These are phyloP conservation scores for Neoarthrinium moseri DNA, from an alignment of 2,329 filamentous ascomycete species.

Conservation along the genomic window DNA sequence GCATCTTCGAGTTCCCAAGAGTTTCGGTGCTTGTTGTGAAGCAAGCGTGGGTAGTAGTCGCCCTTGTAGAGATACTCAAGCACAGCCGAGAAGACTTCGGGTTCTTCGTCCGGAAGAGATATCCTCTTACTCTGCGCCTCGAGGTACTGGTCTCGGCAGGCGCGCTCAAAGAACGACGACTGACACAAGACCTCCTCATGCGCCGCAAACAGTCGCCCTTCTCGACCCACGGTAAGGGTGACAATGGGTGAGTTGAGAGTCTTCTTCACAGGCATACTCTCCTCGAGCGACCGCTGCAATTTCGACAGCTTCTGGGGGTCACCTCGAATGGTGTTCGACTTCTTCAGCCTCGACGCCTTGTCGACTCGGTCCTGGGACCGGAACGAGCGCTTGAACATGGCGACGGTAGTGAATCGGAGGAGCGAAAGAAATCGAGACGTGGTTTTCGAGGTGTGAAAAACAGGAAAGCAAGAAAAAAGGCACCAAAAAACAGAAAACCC, in stretches of 20 bases:
- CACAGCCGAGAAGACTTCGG: constrained; percentile 88
- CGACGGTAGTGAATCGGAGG: constrained; percentile 32
- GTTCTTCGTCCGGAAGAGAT: constrained; percentile 74
- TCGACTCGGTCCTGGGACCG: constrained; percentile 80
- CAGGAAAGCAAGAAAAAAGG: constrained; percentile 23
- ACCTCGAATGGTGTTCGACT: constrained; percentile 63
- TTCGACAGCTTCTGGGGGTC: constrained; percentile 72
- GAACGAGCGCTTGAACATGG: constrained; percentile 94
- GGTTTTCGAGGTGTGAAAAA: constrained; percentile 26
- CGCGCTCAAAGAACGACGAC: constrained; percentile 79
- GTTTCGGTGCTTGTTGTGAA: constrained; percentile 82
- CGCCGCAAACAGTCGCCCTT: constrained; percentile 88
- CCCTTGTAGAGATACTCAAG: constrained; percentile 98
- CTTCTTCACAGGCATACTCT: constrained; percentile 38
- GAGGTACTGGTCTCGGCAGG: constrained; percentile 70
- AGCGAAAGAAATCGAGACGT: constrained; percentile 29
- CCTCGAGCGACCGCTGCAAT: constrained; percentile 76
- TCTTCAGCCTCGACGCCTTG: constrained; percentile 84
- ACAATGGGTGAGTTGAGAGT: constrained; percentile 67
- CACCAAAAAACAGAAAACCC: constrained; percentile 29
- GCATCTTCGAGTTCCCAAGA: constrained; percentile 86
- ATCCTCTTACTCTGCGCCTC: constrained; percentile 75
- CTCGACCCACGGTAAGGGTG: constrained; percentile 79
- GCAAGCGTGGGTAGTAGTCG: constrained; percentile 87
- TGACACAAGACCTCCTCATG: constrained; percentile 89